A percentile compares a stretch with the other conserved stretches of the same genome.
phyloP scores from a whole-genome alignment of 176 grass and related monocot genomes.

The Elymus sibiricus region DNA sequence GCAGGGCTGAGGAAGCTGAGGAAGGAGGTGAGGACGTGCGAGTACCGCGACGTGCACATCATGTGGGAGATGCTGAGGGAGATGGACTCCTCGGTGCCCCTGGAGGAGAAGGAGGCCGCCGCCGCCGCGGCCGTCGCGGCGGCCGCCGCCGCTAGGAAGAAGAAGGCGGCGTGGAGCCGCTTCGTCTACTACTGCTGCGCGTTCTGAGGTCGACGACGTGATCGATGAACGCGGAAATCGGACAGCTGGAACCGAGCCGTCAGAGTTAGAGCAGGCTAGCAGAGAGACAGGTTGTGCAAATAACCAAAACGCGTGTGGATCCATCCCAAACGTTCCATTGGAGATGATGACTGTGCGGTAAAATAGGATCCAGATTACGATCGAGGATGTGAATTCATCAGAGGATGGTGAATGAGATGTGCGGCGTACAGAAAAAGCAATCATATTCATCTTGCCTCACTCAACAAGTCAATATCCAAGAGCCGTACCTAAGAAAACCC shows the following conservation, averaged over 20 bases:
- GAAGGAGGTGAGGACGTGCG: conserved; percentile 92
- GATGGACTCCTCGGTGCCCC: conserved; percentile 34
- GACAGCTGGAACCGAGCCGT: neutral
- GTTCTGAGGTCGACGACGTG: conserved; percentile 30
- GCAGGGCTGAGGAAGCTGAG: conserved; percentile 69
- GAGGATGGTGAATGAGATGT: neutral
- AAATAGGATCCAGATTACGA: neutral
- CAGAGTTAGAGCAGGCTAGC: neutral
- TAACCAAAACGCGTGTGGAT: neutral
- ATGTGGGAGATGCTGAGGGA: conserved; percentile 88
- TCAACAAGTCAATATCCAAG: neutral
- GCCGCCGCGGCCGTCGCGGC: conserved; percentile 33
- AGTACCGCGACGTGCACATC: conserved; percentile 82
- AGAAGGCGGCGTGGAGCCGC: conserved; percentile 41
- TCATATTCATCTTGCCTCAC: neutral
- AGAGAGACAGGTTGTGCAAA: neutral
- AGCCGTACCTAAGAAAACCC: neutral
- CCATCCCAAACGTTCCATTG: neutral
- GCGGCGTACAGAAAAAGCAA: neutral
- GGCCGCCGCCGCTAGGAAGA: conserved; percentile 31
- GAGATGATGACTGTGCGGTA: neutral
- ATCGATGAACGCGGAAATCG: neutral
- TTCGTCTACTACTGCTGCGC: conserved; percentile 66
- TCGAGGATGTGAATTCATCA: neutral
- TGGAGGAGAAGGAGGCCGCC: conserved; percentile 43